Percentiles rank a stretch among this genome's conserved stretches.
Evolutionary conservation across 306 rosid species (phyloP).

Genomic region (Pyrus bretschneideri): DNA sequence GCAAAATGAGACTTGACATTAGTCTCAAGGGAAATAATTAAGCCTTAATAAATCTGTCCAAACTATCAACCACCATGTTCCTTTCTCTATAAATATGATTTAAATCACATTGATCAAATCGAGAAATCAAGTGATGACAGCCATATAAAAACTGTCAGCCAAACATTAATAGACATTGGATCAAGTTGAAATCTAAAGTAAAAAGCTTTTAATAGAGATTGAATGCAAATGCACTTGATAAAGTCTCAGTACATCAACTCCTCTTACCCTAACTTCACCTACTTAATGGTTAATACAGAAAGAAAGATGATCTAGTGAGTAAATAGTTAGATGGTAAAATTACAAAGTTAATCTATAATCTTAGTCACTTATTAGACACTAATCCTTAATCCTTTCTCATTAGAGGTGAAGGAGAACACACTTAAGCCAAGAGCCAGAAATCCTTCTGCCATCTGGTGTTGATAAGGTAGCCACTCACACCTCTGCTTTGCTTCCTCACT

Average conservation of each 20-base stretch:
- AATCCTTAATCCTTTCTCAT: not conserved
- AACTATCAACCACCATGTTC: too few species aligned
- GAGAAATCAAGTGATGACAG: too few species aligned
- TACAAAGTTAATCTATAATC: slow-evolving; percentile 15
- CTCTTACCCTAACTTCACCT: not conserved
- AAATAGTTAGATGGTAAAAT: slow-evolving; percentile 29
- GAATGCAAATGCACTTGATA: not conserved
- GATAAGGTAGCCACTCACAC: slow-evolving; percentile 71
- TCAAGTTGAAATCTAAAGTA: not conserved
- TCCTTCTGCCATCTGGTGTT: slow-evolving; percentile 95
- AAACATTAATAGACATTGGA: not conserved
- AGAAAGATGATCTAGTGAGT: slow-evolving; percentile 27
- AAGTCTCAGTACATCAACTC: not conserved
- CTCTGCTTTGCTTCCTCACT: slow-evolving; percentile 86
- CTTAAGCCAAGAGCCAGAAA: slow-evolving; percentile 93
- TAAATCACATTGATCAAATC: too few species aligned
- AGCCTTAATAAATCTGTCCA: too few species aligned
- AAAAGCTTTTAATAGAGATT: not conserved
- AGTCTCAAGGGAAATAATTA: too few species aligned
- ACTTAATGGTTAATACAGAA: slow-evolving; percentile 5
- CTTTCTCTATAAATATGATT: too few species aligned
- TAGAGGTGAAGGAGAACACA: not conserved
- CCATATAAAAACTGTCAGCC: too few species aligned
- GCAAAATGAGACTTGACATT: too few species aligned
- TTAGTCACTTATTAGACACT: not conserved